Evolutionary conservation across 2,329 filamentous ascomycete species (phyloP).

Genomic region (Lachnellula hyalina): DNA sequence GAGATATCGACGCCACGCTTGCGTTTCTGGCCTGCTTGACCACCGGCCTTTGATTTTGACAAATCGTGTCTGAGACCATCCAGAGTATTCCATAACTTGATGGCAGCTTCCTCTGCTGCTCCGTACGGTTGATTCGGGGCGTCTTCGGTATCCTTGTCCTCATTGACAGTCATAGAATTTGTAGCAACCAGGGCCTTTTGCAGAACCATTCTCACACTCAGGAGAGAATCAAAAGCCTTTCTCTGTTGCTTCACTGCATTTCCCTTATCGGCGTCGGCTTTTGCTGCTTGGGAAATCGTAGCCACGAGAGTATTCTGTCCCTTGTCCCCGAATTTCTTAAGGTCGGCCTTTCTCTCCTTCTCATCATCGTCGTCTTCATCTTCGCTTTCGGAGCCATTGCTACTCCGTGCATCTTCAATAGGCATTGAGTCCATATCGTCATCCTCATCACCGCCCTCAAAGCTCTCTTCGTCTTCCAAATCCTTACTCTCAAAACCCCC

Average conservation of each 20-base stretch:
- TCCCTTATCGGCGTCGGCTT: slow-evolving; percentile 79
- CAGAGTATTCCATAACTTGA: slow-evolving; percentile 79
- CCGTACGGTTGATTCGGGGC: slow-evolving; percentile 49
- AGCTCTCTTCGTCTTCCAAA: slow-evolving; percentile 31
- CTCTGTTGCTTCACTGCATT: slow-evolving; percentile 80
- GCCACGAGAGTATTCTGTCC: slow-evolving; percentile 62
- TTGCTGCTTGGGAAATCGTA: slow-evolving; percentile 56
- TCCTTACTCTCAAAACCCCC: slow-evolving; percentile 24
- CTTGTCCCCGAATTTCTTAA: slow-evolving; percentile 62
- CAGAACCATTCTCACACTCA: slow-evolving; percentile 86
- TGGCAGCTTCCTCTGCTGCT: slow-evolving; percentile 78
- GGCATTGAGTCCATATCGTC: slow-evolving; percentile 24
- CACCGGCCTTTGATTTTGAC: slow-evolving; percentile 40
- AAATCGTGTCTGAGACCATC: slow-evolving; percentile 63
- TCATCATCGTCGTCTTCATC: slow-evolving; percentile 29
- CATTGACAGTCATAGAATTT: slow-evolving; percentile 61
- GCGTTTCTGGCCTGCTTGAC: slow-evolving; percentile 52
- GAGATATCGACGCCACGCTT: slow-evolving; percentile 49
- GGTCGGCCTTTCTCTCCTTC: slow-evolving; percentile 45
- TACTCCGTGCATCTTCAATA: slow-evolving; percentile 33
- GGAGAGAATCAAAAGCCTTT: slow-evolving; percentile 76
- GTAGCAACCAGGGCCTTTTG: slow-evolving; percentile 84
- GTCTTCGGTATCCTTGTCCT: slow-evolving; percentile 38
- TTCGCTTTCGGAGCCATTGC: slow-evolving; percentile 24
- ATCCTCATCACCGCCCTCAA: slow-evolving; percentile 27